A percentile compares a stretch with the other conserved stretches of the same genome.
Conservation (phyloP, 225 moss, liverwort and hornwort genomes). For the Rhytidiadelphus loreus region DNA sequence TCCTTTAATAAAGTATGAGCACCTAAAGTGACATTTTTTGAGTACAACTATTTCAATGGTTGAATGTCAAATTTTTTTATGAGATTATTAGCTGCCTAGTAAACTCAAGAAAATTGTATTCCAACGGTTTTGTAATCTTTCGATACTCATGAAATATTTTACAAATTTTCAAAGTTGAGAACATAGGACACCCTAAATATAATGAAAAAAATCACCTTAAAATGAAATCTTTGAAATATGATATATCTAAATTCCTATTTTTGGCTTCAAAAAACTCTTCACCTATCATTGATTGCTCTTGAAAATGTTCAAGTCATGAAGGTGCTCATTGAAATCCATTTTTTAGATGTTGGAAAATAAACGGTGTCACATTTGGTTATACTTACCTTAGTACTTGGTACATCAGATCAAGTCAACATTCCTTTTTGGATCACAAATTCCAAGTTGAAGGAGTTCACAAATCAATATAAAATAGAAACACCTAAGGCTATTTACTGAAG, state of each 20-base stretch:
- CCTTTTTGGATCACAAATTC: rapidly evolving
- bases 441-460: not conserved
- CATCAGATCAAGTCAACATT: too few species aligned
- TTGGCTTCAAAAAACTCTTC: not conserved
- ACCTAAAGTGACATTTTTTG: not conserved
- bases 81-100: too few species aligned
- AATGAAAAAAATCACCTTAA: too few species aligned
- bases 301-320: not conserved
- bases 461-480: not conserved
- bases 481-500: not conserved
- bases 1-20: not conserved
- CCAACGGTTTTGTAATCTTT: not conserved
- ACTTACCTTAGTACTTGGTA: not conserved
- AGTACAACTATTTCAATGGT: not conserved
- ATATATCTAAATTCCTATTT: not conserved
- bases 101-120: not conserved
- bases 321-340: not conserved
- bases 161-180: not conserved
- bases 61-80: not conserved
- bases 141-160: not conserved
- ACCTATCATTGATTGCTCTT: not conserved
- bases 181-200: not conserved
- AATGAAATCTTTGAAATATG: not conserved
- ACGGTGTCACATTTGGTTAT: not conserved
- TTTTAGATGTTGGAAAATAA: not conserved